Percentiles rank a stretch among this genome's conserved stretches.
Evolutionary conservation across 2,329 filamentous ascomycete genomes (phyloP).

Genomic region (Fusarium sp.): DNA sequence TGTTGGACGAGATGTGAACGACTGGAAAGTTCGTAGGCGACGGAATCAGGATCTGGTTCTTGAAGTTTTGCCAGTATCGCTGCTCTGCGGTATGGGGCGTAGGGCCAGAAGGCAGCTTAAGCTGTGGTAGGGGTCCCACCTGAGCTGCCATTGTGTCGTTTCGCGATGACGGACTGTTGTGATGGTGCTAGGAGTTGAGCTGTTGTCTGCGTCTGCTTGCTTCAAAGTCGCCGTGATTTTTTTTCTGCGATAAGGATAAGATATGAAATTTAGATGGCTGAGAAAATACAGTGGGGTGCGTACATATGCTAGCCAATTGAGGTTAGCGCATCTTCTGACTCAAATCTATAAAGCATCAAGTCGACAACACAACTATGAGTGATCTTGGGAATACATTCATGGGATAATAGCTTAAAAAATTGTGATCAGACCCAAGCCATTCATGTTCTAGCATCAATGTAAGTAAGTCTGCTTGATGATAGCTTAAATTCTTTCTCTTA

Average conservation of each 20-base stretch:
- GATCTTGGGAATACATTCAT: no score
- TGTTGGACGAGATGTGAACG: conserved; percentile 84
- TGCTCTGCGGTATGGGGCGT: conserved; percentile 90
- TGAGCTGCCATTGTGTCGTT: conserved; percentile 79
- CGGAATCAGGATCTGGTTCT: conserved; percentile 88
- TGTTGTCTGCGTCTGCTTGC: neutral
- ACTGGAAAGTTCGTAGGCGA: conserved; percentile 91
- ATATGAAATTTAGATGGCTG: conserved; percentile 38
- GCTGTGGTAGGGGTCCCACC: conserved; percentile 80
- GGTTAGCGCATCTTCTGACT: neutral
- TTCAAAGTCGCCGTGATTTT: conserved; percentile 35
- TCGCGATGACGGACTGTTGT: conserved; percentile 34
- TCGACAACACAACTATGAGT: neutral
- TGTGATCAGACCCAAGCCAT: no score
- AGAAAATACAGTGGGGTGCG: conserved; percentile 18
- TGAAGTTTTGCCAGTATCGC: conserved; percentile 95
- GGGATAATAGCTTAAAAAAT: no score
- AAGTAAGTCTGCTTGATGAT: no score
- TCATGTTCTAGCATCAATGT: no score
- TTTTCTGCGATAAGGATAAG: conserved; percentile 45
- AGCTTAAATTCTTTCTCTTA: no score
- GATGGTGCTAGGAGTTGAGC: conserved; percentile 23
- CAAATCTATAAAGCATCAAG: neutral
- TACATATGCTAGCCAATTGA: neutral
- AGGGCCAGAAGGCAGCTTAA: conserved; percentile 86